Evolutionary conservation across 2,329 filamentous ascomycete genomes (phyloP).

Genomic region (Nothomitra cinnamomea): DNA sequence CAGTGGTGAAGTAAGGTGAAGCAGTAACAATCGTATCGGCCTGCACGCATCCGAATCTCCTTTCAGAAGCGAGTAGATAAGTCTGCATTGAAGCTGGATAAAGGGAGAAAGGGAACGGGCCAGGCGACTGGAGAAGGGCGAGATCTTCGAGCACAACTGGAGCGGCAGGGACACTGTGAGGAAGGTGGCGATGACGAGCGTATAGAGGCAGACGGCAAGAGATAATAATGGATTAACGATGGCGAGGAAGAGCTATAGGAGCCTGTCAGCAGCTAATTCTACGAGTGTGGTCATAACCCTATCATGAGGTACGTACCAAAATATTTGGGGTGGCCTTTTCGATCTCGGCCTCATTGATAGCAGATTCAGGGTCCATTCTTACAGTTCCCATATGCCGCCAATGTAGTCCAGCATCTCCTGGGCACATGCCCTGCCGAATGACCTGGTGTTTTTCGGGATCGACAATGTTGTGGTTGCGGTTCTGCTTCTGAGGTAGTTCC

Average conservation of each 20-base stretch:
- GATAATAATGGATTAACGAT: constrained; percentile 12
- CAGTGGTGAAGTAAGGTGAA: constrained; percentile 38
- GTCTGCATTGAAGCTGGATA: not conserved
- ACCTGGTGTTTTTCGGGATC: not conserved
- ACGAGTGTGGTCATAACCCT: not conserved
- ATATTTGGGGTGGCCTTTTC: not conserved
- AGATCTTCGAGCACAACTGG: not conserved
- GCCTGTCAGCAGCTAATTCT: not conserved
- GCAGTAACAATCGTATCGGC: constrained; percentile 27
- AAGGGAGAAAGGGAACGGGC: not conserved
- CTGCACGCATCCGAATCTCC: not conserved
- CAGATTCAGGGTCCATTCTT: not conserved
- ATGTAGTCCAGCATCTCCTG: not conserved
- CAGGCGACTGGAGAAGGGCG: not conserved
- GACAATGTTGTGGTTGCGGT: not conserved
- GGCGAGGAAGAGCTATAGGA: constrained; percentile 10
- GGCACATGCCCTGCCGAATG: too few relatives aligned
- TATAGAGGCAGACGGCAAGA: constrained; percentile 9
- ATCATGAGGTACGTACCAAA: not conserved
- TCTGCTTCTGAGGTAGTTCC: not conserved
- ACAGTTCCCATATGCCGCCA: not conserved
- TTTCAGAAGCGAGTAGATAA: not conserved
- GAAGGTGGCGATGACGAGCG: constrained; percentile 8
- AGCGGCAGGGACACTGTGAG: constrained; percentile 8
- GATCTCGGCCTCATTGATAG: not conserved